Conservation (phyloP, 768 basidiomycete genomes). For the Hypholoma fasciculare region DNA sequence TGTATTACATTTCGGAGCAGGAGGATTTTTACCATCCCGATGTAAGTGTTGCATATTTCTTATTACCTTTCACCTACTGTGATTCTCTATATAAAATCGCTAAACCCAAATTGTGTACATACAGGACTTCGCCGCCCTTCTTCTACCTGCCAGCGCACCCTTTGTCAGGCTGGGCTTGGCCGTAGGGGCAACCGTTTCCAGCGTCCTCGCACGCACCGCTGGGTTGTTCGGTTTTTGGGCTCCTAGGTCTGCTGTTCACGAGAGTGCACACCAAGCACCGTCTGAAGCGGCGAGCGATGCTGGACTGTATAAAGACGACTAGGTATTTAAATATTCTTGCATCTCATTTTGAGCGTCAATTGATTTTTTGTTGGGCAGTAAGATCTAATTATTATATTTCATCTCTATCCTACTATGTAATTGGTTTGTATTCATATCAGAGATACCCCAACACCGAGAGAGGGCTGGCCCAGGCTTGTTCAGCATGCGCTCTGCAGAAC, state of each 20-base stretch:
- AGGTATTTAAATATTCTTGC: neutral
- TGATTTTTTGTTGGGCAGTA: too few relatives aligned
- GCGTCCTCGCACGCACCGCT: conserved; percentile 28
- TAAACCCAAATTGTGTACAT: neutral
- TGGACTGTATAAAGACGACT: conserved; percentile 23
- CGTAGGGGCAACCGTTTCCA: conserved; percentile 23
- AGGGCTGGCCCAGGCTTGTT: too few relatives aligned
- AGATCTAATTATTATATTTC: too few relatives aligned
- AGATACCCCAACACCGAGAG: too few relatives aligned
- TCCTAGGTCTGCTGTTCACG: conserved; percentile 3
- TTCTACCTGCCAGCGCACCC: conserved; percentile 42
- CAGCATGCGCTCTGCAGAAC: too few relatives aligned
- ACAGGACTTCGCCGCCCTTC: conserved; percentile 43
- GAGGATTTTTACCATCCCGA: conserved; percentile 63
- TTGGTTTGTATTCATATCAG: too few relatives aligned
- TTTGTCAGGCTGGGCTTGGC: conserved; percentile 33
- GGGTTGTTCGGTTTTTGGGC: conserved; percentile 35
- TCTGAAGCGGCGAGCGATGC: conserved; percentile 18
- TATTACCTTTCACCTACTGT: too few relatives aligned
- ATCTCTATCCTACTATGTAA: too few relatives aligned
- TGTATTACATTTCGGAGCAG: conserved; percentile 50
- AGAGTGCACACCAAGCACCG: neutral
- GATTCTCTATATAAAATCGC: neutral
- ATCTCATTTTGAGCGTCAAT: too few relatives aligned
- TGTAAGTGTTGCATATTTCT: conserved; percentile 23